These are phyloP conservation scores for Lepidium aucheri DNA, from an alignment of 345 rosid genomes.

Conservation along the genomic window DNA sequence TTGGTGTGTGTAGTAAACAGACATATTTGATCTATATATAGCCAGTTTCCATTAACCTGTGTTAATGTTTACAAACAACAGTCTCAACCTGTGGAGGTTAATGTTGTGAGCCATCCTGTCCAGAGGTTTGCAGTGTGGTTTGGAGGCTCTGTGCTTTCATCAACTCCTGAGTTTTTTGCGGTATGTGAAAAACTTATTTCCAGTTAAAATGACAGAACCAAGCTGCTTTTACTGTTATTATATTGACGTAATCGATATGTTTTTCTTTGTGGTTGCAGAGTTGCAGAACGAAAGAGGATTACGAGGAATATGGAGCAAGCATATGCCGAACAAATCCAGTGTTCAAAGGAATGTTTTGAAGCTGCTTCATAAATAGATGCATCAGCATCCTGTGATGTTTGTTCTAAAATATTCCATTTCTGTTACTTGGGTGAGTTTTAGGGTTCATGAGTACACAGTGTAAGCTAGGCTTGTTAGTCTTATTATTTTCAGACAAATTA, in stretches of 20 bases:
- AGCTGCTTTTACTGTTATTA: neutral
- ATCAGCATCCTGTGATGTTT: constrained; percentile 14
- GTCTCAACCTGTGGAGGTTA: constrained; percentile 94
- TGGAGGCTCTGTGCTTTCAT: constrained; percentile 97
- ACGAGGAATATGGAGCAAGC: constrained; percentile 95
- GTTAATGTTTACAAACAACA: constrained; percentile 6
- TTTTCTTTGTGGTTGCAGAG: constrained; percentile 44
- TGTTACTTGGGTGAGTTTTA: neutral
- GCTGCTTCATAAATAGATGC: neutral
- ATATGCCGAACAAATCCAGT: constrained; percentile 99
- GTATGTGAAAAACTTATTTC: constrained; percentile 25
- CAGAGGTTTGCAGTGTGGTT: constrained; percentile 99
- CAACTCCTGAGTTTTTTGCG: constrained; percentile 92
- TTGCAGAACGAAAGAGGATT: constrained; percentile 96
- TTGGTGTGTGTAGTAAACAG: neutral
- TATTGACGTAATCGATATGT: neutral
- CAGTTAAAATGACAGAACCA: neutral
- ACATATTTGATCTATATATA: neutral
- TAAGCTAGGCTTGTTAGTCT: constrained; percentile 1
- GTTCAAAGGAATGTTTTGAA: constrained; percentile 95
- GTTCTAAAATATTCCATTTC: neutral
- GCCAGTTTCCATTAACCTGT: neutral
- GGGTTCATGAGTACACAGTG: neutral
- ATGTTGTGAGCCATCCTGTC: constrained; percentile 92
- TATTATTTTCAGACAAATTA: constrained; percentile 6